These are phyloP conservation scores for Stramenopiles sp. DNA, from an alignment of 352 stramenopile genomes.

Conservation along the genomic window DNA sequence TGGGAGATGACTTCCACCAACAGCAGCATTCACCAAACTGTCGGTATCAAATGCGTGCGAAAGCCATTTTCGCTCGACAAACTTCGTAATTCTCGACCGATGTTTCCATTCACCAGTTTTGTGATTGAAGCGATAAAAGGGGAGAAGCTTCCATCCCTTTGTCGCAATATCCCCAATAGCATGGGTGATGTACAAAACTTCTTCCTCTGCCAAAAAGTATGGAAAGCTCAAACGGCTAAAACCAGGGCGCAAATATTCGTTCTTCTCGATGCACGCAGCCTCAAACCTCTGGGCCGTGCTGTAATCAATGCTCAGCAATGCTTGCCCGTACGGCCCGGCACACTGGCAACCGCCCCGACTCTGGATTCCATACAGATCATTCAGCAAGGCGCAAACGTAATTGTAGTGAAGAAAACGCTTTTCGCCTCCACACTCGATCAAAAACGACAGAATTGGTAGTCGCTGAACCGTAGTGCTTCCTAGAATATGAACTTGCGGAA, in stretches of 20 bases:
- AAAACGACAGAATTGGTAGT: slow-evolving; percentile 83
- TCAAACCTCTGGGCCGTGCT: slow-evolving; percentile 32
- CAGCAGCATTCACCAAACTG: slow-evolving; percentile 21
- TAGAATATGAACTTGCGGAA: too few species aligned
- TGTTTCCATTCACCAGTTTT: slow-evolving; percentile 78
- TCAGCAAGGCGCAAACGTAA: slow-evolving; percentile 86
- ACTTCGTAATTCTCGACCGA: slow-evolving; percentile 37
- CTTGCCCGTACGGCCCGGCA: slow-evolving; percentile 74
- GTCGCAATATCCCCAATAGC: slow-evolving; percentile 74
- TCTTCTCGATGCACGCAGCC: slow-evolving; percentile 54
- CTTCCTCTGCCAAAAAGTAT: slow-evolving; percentile 46
- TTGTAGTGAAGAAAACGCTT: slow-evolving; percentile 89
- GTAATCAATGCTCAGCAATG: slow-evolving; percentile 59
- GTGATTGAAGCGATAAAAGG: slow-evolving; percentile 79
- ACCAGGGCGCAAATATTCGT: slow-evolving; percentile 76
- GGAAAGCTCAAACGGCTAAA: slow-evolving; percentile 77
- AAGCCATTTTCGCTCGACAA: slow-evolving; percentile 31
- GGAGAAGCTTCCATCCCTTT: slow-evolving; percentile 73
- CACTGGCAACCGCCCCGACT: slow-evolving; percentile 70
- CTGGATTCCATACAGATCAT: slow-evolving; percentile 92
- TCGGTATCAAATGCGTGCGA: slow-evolving; percentile 26
- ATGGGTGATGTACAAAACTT: slow-evolving; percentile 76
- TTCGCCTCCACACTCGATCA: slow-evolving; percentile 58
- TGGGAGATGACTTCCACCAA: slow-evolving; percentile 25
- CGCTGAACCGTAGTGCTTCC: too few species aligned